Evolutionary conservation across 2,329 filamentous ascomycete genomes (phyloP), one percentile per base, ranked within the genome.

Genomic region (Blastomyces silverae): DNA sequence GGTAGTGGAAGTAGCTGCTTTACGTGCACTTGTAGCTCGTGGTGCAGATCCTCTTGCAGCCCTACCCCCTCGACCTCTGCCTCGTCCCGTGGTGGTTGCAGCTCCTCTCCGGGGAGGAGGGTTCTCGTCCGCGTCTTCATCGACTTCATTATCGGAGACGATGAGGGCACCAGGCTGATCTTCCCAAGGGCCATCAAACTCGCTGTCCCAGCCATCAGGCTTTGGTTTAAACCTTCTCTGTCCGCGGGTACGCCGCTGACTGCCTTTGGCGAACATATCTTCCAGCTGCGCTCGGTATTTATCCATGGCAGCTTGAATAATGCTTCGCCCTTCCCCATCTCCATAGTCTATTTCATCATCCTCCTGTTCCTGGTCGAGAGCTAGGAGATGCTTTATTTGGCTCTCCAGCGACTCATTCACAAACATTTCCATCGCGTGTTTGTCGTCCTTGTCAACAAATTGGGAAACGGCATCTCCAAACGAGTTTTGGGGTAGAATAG

Each of bases 361-460:
- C 61, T 90, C 86, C 55, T 91, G 86, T 0, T 85, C 82, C 57
- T 89, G 85, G 6, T 87, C 84, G 3, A 91, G 78, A 0, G 82
- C 80, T 44, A 92, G 80, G 71, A 93, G 82, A 67, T 89, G 84
- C 69, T 87, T 86, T 22, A 92, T 84, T 71, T 92, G 89, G 28
- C 83, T 85, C 2, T 85, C 82, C 2, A 93, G 79, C 17, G 88
- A 89, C 42, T 91, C 87, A 28, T 84, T 85, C 11, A 93, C 87
- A 70, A 93, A 93, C 55, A 87, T 80, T 72, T 92, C 87, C 87
- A 97, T 91, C 2, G 91, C 91, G 71, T 94, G 88, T 73, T 92
- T 96, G 79, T 99, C 94, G 69, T 96, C 91, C 70, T 97, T 97
- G 74, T 92, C 88, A 34, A 99, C 91, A 71, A 94, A 99, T 67